A percentile compares a stretch with the other conserved stretches of the same genome.
phyloP scores from a whole-genome alignment of 176 grass and related monocot genomes.

The Lolium multiflorum region DNA sequence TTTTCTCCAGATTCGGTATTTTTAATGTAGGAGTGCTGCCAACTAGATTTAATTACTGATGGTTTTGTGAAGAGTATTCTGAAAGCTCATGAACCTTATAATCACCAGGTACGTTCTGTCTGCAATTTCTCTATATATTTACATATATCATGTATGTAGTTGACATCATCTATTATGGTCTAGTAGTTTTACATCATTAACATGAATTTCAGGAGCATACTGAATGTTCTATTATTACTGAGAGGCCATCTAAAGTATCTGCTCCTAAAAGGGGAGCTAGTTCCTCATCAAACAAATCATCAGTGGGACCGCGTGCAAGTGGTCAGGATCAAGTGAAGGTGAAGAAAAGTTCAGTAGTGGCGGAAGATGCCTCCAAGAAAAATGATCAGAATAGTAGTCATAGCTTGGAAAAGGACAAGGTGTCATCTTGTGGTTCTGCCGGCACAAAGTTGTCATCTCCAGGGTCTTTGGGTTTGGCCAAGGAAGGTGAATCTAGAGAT shows the following conservation, averaged over 20 bases:
- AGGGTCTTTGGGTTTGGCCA: conserved; percentile 54
- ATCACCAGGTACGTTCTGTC: conserved; percentile 52
- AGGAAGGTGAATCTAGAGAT: conserved; percentile 58
- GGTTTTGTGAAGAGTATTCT: conserved; percentile 85
- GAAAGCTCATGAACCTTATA: conserved; percentile 59
- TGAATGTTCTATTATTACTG: conserved; percentile 44
- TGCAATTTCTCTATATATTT: conserved; percentile 27
- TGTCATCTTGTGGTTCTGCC: conserved; percentile 89
- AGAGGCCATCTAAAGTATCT: conserved; percentile 54
- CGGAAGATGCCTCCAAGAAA: conserved; percentile 51
- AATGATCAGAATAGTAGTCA: conserved; percentile 43
- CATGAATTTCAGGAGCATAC: conserved; percentile 45
- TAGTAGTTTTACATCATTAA: neutral
- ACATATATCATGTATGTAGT: conserved; percentile 7
- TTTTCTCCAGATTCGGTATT: conserved; percentile 21
- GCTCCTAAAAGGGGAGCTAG: conserved; percentile 48
- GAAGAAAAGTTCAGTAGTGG: conserved; percentile 19
- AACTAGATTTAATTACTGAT: conserved; percentile 58
- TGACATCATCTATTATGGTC: conserved; percentile 10
- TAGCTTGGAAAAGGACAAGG: conserved; percentile 64
- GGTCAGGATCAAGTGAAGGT: conserved; percentile 49
- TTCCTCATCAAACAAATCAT: conserved; percentile 53
- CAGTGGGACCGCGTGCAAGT: conserved; percentile 31
- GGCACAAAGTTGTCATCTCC: conserved; percentile 59
- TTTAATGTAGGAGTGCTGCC: conserved; percentile 53